Percentiles rank a stretch among this genome's conserved stretches.
Conservation (phyloP, 1,139 yeast genomes). For the Debaryomycetaceae sp. region DNA sequence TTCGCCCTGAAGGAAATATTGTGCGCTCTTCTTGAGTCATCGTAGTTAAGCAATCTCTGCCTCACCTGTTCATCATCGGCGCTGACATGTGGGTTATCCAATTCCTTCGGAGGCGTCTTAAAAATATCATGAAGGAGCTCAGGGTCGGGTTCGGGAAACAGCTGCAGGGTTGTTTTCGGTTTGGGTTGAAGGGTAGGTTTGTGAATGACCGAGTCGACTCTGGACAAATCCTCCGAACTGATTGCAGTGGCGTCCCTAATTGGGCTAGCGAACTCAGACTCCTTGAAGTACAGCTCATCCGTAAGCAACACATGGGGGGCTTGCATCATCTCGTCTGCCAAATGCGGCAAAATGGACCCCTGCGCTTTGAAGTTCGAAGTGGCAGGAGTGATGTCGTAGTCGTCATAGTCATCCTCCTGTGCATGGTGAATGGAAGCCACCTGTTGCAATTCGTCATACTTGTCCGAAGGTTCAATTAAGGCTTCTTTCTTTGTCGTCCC, state of each 20-base stretch:
- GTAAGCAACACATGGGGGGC: conserved; percentile 31
- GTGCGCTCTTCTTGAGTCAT: conserved; percentile 1
- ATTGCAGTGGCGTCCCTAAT: conserved; percentile 7
- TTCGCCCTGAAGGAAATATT: neutral
- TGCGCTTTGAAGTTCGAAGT: conserved; percentile 3
- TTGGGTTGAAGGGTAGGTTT: too few relatives aligned
- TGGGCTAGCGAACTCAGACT: conserved; percentile 18
- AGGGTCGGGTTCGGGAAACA: conserved; percentile 36
- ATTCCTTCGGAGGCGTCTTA: conserved; percentile 24
- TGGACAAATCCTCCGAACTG: conserved; percentile 12
- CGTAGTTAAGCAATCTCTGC: conserved; percentile 6
- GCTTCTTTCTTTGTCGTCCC: conserved; percentile 29
- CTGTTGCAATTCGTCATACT: conserved; percentile 32
- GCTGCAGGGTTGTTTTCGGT: conserved; percentile 9
- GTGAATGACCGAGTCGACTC: conserved; percentile 15
- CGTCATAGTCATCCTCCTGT: conserved; percentile 7
- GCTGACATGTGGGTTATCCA: conserved; percentile 3
- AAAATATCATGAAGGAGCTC: conserved; percentile 22
- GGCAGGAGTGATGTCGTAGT: conserved; percentile 4
- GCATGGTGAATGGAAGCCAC: conserved; percentile 39
- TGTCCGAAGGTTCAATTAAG: conserved; percentile 24
- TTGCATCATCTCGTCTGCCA: conserved; percentile 31
- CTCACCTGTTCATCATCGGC: conserved; percentile 3
- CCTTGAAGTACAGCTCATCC: conserved; percentile 37
- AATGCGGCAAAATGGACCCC: conserved; percentile 22